Conservation (phyloP, 805 yeast species). For the Myxozyma geophila region DNA sequence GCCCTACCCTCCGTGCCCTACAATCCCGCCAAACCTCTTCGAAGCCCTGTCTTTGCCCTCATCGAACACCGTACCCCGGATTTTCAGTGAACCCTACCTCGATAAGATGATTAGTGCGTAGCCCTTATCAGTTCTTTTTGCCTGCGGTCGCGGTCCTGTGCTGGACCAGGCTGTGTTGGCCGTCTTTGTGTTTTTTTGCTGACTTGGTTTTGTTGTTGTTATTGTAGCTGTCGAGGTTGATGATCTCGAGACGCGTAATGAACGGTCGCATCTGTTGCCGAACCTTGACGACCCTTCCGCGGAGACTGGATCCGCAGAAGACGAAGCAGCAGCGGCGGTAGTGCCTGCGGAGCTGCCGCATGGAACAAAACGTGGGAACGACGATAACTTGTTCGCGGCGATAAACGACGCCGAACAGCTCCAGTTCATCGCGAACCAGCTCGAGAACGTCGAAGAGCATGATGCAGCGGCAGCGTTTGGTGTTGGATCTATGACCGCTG, state of each 20-base stretch:
- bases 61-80: neutral
- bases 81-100: slow-evolving; percentile 4
- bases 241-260: neutral
- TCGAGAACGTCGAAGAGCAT: slow-evolving; percentile 23
- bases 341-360: neutral
- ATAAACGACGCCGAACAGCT: slow-evolving; percentile 42
- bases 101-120: slow-evolving; percentile 9
- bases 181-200: neutral
- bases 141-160: neutral
- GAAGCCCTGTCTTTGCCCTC: neutral
- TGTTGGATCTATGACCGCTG: neutral
- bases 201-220: neutral
- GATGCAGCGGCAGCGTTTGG: neutral
- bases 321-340: neutral
- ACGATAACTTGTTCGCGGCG: slow-evolving; percentile 22
- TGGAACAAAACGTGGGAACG: slow-evolving; percentile 7
- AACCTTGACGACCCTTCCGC: neutral
- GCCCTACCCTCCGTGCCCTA: neutral
- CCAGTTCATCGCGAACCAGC: slow-evolving; percentile 41
- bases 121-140: neutral
- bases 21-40: neutral
- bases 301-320: neutral
- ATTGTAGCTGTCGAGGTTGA: slow-evolving; percentile 11
- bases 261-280: neutral
- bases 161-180: neutral